phyloP scores from a whole-genome alignment of 495 filamentous ascomycete genomes.

The Tuber aestivum region DNA sequence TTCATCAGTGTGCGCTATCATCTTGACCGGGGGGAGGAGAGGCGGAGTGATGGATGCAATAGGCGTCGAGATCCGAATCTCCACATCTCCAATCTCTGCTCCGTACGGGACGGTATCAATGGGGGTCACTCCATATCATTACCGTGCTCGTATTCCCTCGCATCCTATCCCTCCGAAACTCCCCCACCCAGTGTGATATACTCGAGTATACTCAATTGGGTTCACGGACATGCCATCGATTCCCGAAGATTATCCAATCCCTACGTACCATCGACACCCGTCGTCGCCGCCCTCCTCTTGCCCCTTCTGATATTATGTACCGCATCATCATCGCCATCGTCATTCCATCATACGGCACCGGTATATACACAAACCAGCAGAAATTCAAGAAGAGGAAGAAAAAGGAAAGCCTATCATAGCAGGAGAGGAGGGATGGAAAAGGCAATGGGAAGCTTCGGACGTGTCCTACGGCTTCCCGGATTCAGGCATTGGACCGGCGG shows the following conservation, averaged over 20 bases:
- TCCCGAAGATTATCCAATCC: slow-evolving; percentile 11
- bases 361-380: background rate
- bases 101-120: background rate
- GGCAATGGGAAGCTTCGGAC: background rate
- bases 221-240: slow-evolving; percentile 6
- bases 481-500: background rate
- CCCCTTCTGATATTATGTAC: background rate
- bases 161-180: background rate
- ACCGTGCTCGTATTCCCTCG: background rate
- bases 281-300: background rate
- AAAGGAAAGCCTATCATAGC: background rate
- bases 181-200: background rate
- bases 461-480: background rate
- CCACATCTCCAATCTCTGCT: background rate
- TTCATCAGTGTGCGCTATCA: background rate
- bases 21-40: background rate
- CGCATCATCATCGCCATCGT: background rate
- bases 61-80: background rate
- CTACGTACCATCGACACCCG: background rate
- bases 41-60: background rate
- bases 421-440: background rate
- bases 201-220: background rate
- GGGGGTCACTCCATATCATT: background rate
- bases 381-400: background rate
- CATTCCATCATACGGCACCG: background rate